Conservation (phyloP, 495 filamentous ascomycete genomes). For the Ramalina intermedia region DNA sequence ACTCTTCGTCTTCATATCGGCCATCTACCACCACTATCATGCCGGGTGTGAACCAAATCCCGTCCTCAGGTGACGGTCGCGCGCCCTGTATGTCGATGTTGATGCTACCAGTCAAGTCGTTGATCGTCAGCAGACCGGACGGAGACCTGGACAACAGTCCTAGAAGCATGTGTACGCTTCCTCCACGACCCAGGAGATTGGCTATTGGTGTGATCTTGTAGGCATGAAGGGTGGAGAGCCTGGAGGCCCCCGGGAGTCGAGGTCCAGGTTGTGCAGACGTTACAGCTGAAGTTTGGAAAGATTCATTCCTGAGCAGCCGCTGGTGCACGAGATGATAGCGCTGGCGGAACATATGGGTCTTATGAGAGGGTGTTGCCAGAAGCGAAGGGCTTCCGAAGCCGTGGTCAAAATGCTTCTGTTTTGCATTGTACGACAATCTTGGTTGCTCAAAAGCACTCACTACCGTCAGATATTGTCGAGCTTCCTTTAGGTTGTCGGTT, state of each 20-base stretch:
- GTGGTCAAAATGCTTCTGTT: slow-evolving; percentile 83
- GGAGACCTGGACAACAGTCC: slow-evolving; percentile 71
- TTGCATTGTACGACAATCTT: slow-evolving; percentile 65
- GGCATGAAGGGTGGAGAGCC: slow-evolving; percentile 35
- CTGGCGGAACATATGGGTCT: slow-evolving; percentile 74
- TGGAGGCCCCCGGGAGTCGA: slow-evolving; percentile 40
- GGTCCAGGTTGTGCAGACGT: slow-evolving; percentile 17
- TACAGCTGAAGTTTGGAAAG: slow-evolving; percentile 57
- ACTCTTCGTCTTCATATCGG: slow-evolving; percentile 82
- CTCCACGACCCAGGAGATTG: slow-evolving; percentile 81
- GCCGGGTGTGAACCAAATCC: slow-evolving; percentile 80
- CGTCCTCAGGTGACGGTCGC: slow-evolving; percentile 65
- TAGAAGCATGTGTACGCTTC: slow-evolving; percentile 72
- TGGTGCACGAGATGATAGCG: slow-evolving; percentile 84
- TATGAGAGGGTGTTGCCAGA: slow-evolving; percentile 65
- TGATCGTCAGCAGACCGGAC: slow-evolving; percentile 66
- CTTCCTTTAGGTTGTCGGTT: slow-evolving; percentile 39
- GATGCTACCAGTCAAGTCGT: slow-evolving; percentile 78
- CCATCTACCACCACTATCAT: slow-evolving; percentile 94
- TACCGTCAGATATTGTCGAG: slow-evolving; percentile 64
- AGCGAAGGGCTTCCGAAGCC: slow-evolving; percentile 53
- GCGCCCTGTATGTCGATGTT: slow-evolving; percentile 70
- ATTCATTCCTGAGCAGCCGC: slow-evolving; percentile 78
- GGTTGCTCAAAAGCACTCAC: slow-evolving; percentile 77
- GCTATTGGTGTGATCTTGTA: slow-evolving; percentile 88